Evolutionary conservation across 1,284 basidiomycete species (phyloP), one percentile per base, ranked within the genome.

Genomic region (Coniferiporia weirii): DNA sequence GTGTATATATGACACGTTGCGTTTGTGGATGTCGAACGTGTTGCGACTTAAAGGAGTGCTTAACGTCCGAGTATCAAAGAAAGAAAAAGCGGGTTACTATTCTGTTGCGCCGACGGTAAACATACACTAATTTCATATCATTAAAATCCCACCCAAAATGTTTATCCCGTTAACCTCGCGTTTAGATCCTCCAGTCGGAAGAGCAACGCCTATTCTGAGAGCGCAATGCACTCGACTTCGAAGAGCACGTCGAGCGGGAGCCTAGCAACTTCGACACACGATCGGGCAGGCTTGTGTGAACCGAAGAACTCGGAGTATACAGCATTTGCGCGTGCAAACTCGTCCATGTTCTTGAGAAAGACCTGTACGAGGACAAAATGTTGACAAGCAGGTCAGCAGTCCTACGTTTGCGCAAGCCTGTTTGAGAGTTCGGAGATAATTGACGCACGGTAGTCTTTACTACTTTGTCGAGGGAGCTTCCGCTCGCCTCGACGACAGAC

Each of bases 271-370:
- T 93, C 90, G 54, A 96, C 91, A 54, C 91, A 88, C 19, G 93
- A 95, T 62, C 96, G 81, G 1, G 96, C 93, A 52, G 96, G 96
- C 75, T 93, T 95, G 78, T 95, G 90, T 54, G 84, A 78, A n/a
- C 89, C 92, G 71, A 95, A 96, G 74, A 89, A 88, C 57, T 80
- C 77, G 49, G 81, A 81, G 71, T 95, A 95, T 55, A 89, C 75
- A 5, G 73, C 79, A 72, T 98, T 99, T 71, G 98, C 87, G 56
- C 81, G 77, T 12, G 71, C 85, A 72, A 98, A 98, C 74, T 98
- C 91, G 68, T 90, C 79, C 93, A 98, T 96, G 66, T 83, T 78
- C 72, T 96, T 93, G 69, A 98, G 75, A 78, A 98, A 98, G 50
- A 97, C 89, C 87, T 93, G 62, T 50, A 12, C 8, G 35, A 3